These are phyloP conservation scores for Chernovozyma aurita DNA, from an alignment of 1,139 yeast species.

Conservation along the genomic window DNA sequence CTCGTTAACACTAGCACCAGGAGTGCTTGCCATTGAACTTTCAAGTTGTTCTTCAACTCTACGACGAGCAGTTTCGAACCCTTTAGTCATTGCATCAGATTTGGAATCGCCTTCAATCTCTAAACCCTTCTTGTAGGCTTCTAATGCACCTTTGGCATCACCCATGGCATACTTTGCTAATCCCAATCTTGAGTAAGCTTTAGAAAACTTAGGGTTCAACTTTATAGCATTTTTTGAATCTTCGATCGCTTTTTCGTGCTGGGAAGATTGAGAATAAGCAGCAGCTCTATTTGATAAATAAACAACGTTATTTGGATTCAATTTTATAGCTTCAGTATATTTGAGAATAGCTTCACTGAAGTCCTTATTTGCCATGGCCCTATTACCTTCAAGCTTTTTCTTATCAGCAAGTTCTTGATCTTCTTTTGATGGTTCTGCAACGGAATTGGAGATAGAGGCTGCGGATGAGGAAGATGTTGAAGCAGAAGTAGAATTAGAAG, in stretches of 20 bases:
- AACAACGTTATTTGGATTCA: slow-evolving; percentile 71
- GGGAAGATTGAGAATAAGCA: slow-evolving; percentile 76
- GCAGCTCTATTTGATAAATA: slow-evolving; percentile 96
- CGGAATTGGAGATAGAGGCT: slow-evolving; percentile 32
- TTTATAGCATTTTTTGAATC: slow-evolving; percentile 83
- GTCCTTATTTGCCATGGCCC: slow-evolving; percentile 79
- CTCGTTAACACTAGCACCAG: slow-evolving; percentile 20
- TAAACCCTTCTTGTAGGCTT: slow-evolving; percentile 85
- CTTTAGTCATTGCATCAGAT: slow-evolving; percentile 88
- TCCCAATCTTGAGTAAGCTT: slow-evolving; percentile 94
- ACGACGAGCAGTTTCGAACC: slow-evolving; percentile 88
- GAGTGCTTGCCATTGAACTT: slow-evolving; percentile 29
- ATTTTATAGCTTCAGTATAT: slow-evolving; percentile 77
- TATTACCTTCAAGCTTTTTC: slow-evolving; percentile 85
- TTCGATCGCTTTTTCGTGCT: slow-evolving; percentile 71
- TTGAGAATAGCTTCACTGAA: slow-evolving; percentile 66
- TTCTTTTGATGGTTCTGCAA: slow-evolving; percentile 45
- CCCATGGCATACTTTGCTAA: slow-evolving; percentile 89
- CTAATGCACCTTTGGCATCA: slow-evolving; percentile 81
- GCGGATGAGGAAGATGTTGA: slow-evolving; percentile 18
- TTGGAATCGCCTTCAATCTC: slow-evolving; percentile 82
- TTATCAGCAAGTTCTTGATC: slow-evolving; percentile 72
- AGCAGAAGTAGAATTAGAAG: slow-evolving; percentile 14
- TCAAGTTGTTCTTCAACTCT: slow-evolving; percentile 75
- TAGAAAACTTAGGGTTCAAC: slow-evolving; percentile 75